Base-by-base conservation (phyloP, 148 eudicot genomes). In the Linanthus parryae region DNA sequence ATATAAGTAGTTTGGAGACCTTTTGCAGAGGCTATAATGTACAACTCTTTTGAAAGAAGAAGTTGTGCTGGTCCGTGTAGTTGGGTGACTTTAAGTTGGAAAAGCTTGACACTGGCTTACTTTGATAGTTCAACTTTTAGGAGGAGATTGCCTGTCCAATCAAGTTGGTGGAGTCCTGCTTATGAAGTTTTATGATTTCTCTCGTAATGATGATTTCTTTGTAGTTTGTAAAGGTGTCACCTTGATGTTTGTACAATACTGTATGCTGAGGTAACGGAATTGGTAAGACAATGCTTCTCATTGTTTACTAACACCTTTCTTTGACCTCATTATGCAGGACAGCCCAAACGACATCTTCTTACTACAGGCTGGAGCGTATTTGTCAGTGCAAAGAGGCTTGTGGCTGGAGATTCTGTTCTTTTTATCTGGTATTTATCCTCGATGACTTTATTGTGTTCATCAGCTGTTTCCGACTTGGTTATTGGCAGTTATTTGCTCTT, bases 341-440 rank as follows among this genome's bases (percentile, higher is more conserved):
- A 89, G 85, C 97, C 97, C 46, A 89, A 89, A 69, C 75, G 97
- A 41, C 97, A 89, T 72, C 74, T 89, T 52, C 84, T 89, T 29
- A 89, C 97, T 46, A 89, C 97, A 38, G 97, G 97, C 37, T 89
- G 97, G 97, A 89, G 97, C 56, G 90, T 89, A 16, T 89, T 89
- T 75, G 97, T 89, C 72, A 89, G 97, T 80, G 95, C 97, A 36
- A 89, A 89, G 61, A 68, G 94, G 64, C 97, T 89, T 53, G 72
- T 85, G 57, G 97, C 97, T 41, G 97, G 97, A 56, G 97, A 89
- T 82, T 89, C 97, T 30, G 95, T 89, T 64, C 77, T 89, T 22
- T 89, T 89, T 58, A 89, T 89, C 65, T 85, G 97, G 97, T 89
- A 74, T 18, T n/a, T n/a, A 2, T 25, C 28, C 39, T 50, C 29